Evolutionary conservation across 1,284 basidiomycete genomes (phyloP), one percentile per base, ranked within the genome.

Genomic region (Moesziomyces antarcticus): DNA sequence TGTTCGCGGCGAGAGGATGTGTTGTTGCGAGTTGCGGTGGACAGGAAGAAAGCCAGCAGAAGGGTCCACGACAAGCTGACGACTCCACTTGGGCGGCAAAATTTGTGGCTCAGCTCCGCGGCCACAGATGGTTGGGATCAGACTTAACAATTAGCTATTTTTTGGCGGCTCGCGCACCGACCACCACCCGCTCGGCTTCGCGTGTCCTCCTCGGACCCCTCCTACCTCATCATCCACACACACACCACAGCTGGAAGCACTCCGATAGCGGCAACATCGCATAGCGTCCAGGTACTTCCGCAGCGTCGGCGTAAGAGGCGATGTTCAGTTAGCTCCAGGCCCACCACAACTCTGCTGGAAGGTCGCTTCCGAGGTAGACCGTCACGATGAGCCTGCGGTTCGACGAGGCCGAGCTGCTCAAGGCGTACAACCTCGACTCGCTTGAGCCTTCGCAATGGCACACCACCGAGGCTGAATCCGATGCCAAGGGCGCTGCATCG

Each of bases 341-440:
- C 35, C 13, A 37, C 35, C 35, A 14, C 35, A 37, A 13, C 9
- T 9, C 35, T 30, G 48, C 48, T 18, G 40, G 3, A 24, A 9
- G 27, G 30, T 45, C 24, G 24, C 35, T 51, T 33, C 25, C 33
- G 14, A 16, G 7, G 20, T 37, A 30, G 27, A 24, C 11, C 20
- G 20, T 47, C 46, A 61, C 37, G 33, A 74, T 76, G 69, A 59
- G 56, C 25, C 73, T 83, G n/a, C 71, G 76, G 40, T 59, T 73
- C 35, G 77, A 79, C 61, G 82, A 83, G 56, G 77, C 75, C 41
- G 77, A 77, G 74, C 79, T 86, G 53, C 77, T 86, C 25, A 83
- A 85, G 59, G 79, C 83, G 14, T 86, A 86, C 65, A 65, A 80
- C 20, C 77, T 86, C 44, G 78, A 82, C n/a, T 80, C 81, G 14